Conservation (phyloP, 140 eudicot genomes). For the Oenanthe javanica region DNA sequence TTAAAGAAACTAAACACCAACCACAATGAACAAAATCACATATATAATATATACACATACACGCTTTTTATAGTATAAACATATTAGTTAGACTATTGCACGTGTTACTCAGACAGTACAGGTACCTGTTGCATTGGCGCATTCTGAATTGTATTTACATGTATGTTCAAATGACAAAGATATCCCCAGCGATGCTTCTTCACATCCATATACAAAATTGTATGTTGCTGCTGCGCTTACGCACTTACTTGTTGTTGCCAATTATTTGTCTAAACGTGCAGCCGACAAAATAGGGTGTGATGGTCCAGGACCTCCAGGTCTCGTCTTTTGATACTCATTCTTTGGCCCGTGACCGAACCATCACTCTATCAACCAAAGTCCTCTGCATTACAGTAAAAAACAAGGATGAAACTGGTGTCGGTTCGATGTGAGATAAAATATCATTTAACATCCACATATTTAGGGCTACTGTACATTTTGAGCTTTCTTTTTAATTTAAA, state of each 20-base stretch:
- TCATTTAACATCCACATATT: too few species aligned
- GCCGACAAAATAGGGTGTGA: not conserved
- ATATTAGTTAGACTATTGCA: not conserved
- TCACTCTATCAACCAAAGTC: not conserved
- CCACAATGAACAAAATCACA: not conserved
- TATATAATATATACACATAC: not conserved
- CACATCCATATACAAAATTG: not conserved
- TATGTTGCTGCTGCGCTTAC: not conserved
- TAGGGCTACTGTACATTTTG: too few species aligned
- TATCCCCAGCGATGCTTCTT: not conserved
- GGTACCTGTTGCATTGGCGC: not conserved
- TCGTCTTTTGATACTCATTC: not conserved
- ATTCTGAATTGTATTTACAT: not conserved
- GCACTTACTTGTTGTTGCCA: slow-evolving; percentile 1
- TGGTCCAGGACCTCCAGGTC: not conserved
- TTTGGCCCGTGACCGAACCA: not conserved
- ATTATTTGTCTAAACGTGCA: not conserved
- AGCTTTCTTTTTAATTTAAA: too few species aligned
- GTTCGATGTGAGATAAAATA: too few species aligned
- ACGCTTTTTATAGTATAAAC: too few species aligned
- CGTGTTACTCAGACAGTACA: not conserved
- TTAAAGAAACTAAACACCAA: not conserved
- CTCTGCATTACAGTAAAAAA: not conserved
- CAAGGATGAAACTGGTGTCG: too few species aligned
- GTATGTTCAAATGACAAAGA: not conserved